Evolutionary conservation across 2,329 filamentous ascomycete genomes (phyloP).

Genomic region (Penicillium digitatum): DNA sequence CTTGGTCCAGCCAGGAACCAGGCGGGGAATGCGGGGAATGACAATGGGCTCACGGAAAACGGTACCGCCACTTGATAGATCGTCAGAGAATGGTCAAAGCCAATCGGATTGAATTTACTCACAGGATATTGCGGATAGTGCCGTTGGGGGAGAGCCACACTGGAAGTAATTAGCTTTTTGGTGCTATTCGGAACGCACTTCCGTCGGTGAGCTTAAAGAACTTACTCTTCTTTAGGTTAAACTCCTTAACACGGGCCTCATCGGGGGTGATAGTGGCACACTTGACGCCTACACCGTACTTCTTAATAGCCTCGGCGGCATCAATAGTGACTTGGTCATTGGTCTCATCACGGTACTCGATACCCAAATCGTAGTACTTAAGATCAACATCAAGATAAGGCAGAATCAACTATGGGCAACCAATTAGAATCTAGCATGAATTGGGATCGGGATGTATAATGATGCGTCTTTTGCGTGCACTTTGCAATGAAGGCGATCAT

Average conservation of each 20-base stretch:
- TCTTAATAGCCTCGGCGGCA: slow-evolving; percentile 95
- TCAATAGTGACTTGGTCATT: slow-evolving; percentile 94
- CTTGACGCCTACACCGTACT: slow-evolving; percentile 98
- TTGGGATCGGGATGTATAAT: background rate
- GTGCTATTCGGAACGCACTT: background rate
- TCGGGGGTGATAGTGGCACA: slow-evolving; percentile 99
- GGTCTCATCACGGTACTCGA: slow-evolving; percentile 93
- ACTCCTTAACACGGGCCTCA: slow-evolving; percentile 93
- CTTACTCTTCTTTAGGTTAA: slow-evolving; percentile 96
- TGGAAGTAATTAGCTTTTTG: slow-evolving; percentile 35
- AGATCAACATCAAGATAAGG: slow-evolving; percentile 96
- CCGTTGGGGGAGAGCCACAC: slow-evolving; percentile 99
- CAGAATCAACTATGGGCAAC: slow-evolving; percentile 66
- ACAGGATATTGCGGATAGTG: slow-evolving; percentile 66
- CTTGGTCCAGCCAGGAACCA: slow-evolving; percentile 97
- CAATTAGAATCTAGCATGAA: slow-evolving; percentile 15
- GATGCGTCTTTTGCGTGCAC: slow-evolving; percentile 15
- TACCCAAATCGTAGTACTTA: slow-evolving; percentile 94
- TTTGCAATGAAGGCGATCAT: slow-evolving; percentile 14
- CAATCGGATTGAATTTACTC: slow-evolving; percentile 23
- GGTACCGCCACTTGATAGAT: slow-evolving; percentile 65
- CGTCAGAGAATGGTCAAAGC: slow-evolving; percentile 18
- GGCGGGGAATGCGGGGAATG: slow-evolving; percentile 84
- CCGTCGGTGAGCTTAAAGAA: slow-evolving; percentile 44
- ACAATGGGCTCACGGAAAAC: slow-evolving; percentile 99